These are phyloP conservation scores for Globisporangium echinulatum DNA, from an alignment of 352 stramenopile genomes.

Conservation along the genomic window DNA sequence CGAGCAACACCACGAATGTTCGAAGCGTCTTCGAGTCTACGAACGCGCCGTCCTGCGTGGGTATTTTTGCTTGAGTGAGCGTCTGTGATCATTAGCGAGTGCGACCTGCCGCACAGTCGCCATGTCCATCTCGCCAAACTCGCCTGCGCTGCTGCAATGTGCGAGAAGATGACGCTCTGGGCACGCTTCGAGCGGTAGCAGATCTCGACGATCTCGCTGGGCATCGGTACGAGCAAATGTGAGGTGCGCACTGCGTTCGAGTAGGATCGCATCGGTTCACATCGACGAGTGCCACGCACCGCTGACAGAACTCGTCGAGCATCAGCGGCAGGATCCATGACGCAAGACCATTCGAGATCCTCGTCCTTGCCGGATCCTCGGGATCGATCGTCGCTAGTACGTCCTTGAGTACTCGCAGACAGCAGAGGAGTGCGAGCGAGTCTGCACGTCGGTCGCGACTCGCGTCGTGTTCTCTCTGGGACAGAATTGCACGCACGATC, in stretches of 20 bases:
- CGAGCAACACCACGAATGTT: not conserved
- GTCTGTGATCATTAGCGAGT: not conserved
- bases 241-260: not conserved
- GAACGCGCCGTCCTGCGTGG: not conserved
- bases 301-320: not conserved
- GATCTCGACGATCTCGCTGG: not conserved
- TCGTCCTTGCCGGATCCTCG: not conserved
- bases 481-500: not conserved
- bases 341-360: not conserved
- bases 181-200: not conserved
- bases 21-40: not conserved
- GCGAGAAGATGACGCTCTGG: not conserved
- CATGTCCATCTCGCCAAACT: not conserved
- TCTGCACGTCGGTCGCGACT: not conserved
- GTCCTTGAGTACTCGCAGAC: not conserved
- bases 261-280: not conserved
- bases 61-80: not conserved
- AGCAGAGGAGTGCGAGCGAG: not conserved
- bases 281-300: not conserved
- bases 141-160: conserved; percentile 1
- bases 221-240: not conserved
- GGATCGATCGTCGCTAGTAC: not conserved
- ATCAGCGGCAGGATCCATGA: conserved; percentile 1
- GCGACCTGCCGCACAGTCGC: not conserved
- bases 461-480: not conserved